Evolutionary conservation across 2,329 filamentous ascomycete species (phyloP).

Genomic region (Arthrobotrys iridis): DNA sequence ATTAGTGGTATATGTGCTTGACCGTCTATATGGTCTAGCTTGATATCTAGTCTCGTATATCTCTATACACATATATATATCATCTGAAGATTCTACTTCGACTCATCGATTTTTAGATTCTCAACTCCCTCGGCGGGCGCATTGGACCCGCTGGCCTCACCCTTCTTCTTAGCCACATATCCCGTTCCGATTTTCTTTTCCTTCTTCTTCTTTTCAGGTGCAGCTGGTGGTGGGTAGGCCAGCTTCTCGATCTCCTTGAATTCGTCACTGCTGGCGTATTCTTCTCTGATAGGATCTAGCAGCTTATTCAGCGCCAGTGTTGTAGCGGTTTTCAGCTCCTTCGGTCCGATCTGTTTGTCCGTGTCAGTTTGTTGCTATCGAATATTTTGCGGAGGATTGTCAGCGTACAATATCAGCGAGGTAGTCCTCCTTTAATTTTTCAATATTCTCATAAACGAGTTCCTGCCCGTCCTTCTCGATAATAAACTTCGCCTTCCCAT

Average conservation of each 20-base stretch:
- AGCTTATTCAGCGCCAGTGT: slow-evolving; percentile 77
- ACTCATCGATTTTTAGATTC: slow-evolving; percentile 33
- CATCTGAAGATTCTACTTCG: slow-evolving; percentile 5
- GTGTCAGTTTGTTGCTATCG: slow-evolving; percentile 32
- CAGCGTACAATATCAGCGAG: slow-evolving; percentile 74
- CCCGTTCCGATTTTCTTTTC: slow-evolving; percentile 70
- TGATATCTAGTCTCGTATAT: too few species aligned
- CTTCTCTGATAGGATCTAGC: slow-evolving; percentile 78
- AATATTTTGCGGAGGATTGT: neutral
- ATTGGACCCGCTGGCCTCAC: slow-evolving; percentile 15
- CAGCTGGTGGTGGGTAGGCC: slow-evolving; percentile 79
- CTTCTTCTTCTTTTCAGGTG: slow-evolving; percentile 74
- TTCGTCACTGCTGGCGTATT: slow-evolving; percentile 75
- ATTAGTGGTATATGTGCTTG: too few species aligned
- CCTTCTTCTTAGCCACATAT: slow-evolving; percentile 57
- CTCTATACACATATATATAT: neutral
- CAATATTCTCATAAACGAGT: slow-evolving; percentile 74
- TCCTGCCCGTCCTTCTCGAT: slow-evolving; percentile 56
- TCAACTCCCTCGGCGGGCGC: slow-evolving; percentile 29
- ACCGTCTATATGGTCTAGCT: neutral
- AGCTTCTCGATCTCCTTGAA: slow-evolving; percentile 81
- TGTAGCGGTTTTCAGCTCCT: slow-evolving; percentile 86
- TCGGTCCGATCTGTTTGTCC: slow-evolving; percentile 75
- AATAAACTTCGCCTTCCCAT: slow-evolving; percentile 61
- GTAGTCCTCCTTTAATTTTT: slow-evolving; percentile 82